A percentile compares a stretch with the other conserved stretches of the same genome.
Conservation (phyloP, 495 filamentous ascomycete genomes). For the Penicillium lagena region DNA sequence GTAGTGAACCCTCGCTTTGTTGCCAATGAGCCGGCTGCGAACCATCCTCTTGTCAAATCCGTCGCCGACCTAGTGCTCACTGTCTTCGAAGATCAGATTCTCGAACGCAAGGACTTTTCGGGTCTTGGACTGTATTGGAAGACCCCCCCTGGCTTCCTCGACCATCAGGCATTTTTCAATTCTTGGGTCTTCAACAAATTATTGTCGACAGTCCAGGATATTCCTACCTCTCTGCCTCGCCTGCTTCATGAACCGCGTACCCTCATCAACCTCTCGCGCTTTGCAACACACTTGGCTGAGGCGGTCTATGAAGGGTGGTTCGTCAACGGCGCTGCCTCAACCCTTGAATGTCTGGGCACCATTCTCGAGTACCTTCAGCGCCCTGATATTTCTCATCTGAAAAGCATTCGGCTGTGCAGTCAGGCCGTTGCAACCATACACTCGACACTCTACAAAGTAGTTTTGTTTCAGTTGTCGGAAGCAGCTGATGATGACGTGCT, state of each 20-base stretch:
- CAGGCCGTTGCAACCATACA: conserved; percentile 70
- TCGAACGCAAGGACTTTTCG: conserved; percentile 80
- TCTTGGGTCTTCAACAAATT: conserved; percentile 78
- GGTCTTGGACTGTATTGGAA: conserved; percentile 87
- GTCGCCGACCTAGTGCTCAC: conserved; percentile 67
- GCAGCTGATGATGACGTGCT: conserved; percentile 62
- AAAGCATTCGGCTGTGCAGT: conserved; percentile 82
- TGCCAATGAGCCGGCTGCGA: conserved; percentile 43
- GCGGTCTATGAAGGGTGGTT: conserved; percentile 96
- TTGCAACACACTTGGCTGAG: conserved; percentile 74
- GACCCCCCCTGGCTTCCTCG: conserved; percentile 82
- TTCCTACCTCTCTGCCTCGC: conserved; percentile 62
- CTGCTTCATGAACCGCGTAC: conserved; percentile 75
- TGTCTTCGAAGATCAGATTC: conserved; percentile 76
- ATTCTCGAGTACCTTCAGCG: conserved; percentile 83
- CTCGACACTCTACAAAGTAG: conserved; percentile 65
- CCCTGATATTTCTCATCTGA: conserved; percentile 71
- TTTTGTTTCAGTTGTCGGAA: conserved; percentile 77
- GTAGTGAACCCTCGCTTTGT: conserved; percentile 39
- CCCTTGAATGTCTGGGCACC: conserved; percentile 81
- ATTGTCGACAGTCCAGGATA: conserved; percentile 61
- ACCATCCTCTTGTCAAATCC: conserved; percentile 65
- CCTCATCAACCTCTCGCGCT: conserved; percentile 76
- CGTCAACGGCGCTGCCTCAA: conserved; percentile 64
- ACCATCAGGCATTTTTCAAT: conserved; percentile 91